These are phyloP conservation scores for Calycina herbarum DNA, from an alignment of 2,329 filamentous ascomycete species.

Conservation along the genomic window DNA sequence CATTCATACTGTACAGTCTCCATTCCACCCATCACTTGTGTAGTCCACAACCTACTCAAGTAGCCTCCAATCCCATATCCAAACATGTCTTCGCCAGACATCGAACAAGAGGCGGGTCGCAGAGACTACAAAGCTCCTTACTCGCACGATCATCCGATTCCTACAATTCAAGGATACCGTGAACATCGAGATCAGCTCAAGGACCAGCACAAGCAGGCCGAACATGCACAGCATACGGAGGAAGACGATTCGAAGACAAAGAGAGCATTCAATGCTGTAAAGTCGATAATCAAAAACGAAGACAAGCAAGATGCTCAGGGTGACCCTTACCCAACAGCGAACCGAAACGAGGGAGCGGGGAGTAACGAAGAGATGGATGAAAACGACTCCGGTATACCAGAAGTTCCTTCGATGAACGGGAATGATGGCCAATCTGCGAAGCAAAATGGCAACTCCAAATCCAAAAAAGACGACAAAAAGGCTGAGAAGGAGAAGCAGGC, in stretches of 20 bases:
- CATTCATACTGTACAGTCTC: neutral
- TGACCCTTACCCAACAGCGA: conserved; percentile 30
- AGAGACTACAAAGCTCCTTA: conserved; percentile 31
- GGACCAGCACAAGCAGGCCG: conserved; percentile 22
- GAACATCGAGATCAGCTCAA: conserved; percentile 29
- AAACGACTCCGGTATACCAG: conserved; percentile 25
- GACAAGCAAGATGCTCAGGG: conserved; percentile 25
- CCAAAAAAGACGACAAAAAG: neutral
- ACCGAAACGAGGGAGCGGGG: conserved; percentile 23
- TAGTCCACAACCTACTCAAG: neutral
- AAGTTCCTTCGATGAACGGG: conserved; percentile 10
- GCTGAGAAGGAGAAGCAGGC: neutral
- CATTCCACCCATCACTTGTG: neutral
- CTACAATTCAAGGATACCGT: conserved; percentile 31
- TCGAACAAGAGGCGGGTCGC: conserved; percentile 29
- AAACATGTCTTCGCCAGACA: conserved; percentile 18
- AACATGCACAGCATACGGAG: conserved; percentile 29
- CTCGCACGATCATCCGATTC: conserved; percentile 30
- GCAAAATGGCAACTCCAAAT: neutral
- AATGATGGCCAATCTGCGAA: conserved; percentile 12
- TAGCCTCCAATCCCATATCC: neutral
- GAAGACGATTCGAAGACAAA: conserved; percentile 31
- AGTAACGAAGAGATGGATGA: conserved; percentile 16
- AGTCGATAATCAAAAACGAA: conserved; percentile 29
- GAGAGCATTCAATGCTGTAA: conserved; percentile 27